These are phyloP conservation scores for Whalleya microplaca DNA, from an alignment of 2,329 filamentous ascomycete genomes.

Conservation along the genomic window DNA sequence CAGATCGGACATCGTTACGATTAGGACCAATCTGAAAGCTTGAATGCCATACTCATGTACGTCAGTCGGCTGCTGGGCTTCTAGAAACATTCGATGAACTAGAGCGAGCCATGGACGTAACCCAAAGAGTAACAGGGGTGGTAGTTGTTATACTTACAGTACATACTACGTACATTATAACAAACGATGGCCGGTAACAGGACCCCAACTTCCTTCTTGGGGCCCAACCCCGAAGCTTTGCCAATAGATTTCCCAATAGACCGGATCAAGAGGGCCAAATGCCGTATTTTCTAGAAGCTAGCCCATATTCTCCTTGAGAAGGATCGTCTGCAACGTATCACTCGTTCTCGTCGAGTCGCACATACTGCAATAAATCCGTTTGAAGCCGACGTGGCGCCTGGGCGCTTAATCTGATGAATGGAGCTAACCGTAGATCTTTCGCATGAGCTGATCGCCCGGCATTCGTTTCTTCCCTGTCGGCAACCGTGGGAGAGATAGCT, in stretches of 20 bases:
- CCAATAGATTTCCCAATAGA: constrained; percentile 30
- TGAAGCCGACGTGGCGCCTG: background rate
- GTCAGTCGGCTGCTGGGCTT: background rate
- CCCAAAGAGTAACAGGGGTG: too few species aligned
- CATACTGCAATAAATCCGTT: background rate
- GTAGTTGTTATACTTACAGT: too few species aligned
- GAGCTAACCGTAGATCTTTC: background rate
- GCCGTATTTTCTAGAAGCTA: background rate
- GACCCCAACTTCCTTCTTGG: constrained; percentile 25
- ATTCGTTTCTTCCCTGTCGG: background rate
- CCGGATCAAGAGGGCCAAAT: constrained; percentile 20
- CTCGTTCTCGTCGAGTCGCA: background rate
- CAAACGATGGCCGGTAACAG: constrained; percentile 9
- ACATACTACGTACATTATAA: background rate
- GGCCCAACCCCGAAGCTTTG: constrained; percentile 22
- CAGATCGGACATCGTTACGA: background rate
- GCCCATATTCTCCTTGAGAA: background rate
- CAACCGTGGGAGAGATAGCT: background rate
- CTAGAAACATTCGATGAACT: background rate
- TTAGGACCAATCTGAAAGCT: background rate
- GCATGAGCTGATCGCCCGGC: background rate
- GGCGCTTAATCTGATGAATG: background rate
- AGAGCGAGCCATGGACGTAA: background rate
- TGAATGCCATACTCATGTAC: background rate
- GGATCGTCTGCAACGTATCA: background rate